A percentile compares a stretch with the other conserved stretches of the same genome.
These are phyloP conservation scores for Talaromyces atroroseus DNA, from an alignment of 2,329 filamentous ascomycete genomes.

Conservation along the genomic window DNA sequence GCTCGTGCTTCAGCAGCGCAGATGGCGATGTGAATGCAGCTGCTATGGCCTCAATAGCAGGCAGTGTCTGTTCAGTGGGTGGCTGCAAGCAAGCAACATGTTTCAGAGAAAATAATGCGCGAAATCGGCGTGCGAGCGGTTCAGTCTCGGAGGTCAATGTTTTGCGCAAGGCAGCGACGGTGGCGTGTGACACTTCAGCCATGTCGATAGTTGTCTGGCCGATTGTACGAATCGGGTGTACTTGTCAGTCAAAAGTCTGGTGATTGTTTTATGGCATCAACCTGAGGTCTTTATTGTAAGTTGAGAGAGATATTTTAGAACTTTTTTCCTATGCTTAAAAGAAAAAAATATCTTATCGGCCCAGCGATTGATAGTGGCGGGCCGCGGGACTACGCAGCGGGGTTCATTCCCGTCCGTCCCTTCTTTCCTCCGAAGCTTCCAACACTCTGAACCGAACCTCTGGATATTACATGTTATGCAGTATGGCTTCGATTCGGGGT, in stretches of 20 bases:
- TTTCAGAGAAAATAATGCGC: constrained; percentile 95
- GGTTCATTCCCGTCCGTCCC: constrained; percentile 3
- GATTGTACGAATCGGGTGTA: neutral
- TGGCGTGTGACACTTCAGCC: constrained; percentile 26
- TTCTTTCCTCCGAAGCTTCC: no score
- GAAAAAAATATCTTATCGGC: neutral
- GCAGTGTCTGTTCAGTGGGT: constrained; percentile 52
- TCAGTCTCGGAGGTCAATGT: constrained; percentile 74
- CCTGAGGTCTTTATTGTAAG: neutral
- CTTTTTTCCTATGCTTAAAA: neutral
- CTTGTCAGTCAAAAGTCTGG: neutral
- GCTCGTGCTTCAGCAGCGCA: constrained; percentile 88
- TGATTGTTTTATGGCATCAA: neutral
- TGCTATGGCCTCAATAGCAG: constrained; percentile 74
- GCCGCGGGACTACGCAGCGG: constrained; percentile 8
- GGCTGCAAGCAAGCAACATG: constrained; percentile 70
- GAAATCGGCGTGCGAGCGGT: constrained; percentile 82
- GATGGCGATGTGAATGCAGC: constrained; percentile 80
- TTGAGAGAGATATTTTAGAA: no score
- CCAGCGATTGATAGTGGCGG: constrained; percentile 2
- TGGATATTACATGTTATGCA: neutral
- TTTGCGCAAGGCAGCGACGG: constrained; percentile 51
- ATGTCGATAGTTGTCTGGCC: neutral
- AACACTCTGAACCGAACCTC: neutral
- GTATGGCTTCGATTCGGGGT: neutral